Evolutionary conservation across 169 alveolate species (phyloP).

Genomic region (Ichthyophthirius multifiliis): DNA sequence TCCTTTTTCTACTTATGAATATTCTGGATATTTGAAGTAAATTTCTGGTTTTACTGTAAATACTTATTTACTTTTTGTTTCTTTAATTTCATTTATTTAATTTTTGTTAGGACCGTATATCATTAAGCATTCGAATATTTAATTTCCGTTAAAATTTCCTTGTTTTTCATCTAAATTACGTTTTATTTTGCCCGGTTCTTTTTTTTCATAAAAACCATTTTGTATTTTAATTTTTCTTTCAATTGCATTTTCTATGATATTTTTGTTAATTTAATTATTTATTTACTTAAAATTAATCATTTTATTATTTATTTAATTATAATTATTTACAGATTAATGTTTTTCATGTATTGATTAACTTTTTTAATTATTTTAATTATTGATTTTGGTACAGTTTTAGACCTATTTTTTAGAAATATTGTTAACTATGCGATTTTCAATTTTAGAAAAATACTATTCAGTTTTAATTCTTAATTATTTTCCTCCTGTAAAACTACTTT

Average conservation of each 20-base stretch:
- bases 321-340: background rate
- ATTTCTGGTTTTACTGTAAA: background rate
- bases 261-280: background rate
- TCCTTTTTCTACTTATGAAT: background rate
- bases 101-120: background rate
- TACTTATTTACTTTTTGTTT: background rate
- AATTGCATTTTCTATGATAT: background rate
- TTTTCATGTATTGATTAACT: background rate
- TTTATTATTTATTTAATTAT: background rate
- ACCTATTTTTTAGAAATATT: background rate
- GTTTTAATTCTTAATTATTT: background rate
- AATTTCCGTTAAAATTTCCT: background rate
- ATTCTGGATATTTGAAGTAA: background rate
- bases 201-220: background rate
- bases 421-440: background rate
- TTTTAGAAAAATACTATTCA: background rate
- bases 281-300: background rate
- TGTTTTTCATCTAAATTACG: background rate
- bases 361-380: background rate
- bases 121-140: background rate
- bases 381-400: background rate
- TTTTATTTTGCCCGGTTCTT: constrained; percentile 2
- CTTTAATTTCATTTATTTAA: background rate
- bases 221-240: background rate
- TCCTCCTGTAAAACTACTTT: no score